phyloP scores from a whole-genome alignment of 1,284 basidiomycete genomes.

The Agaricales sp. region DNA sequence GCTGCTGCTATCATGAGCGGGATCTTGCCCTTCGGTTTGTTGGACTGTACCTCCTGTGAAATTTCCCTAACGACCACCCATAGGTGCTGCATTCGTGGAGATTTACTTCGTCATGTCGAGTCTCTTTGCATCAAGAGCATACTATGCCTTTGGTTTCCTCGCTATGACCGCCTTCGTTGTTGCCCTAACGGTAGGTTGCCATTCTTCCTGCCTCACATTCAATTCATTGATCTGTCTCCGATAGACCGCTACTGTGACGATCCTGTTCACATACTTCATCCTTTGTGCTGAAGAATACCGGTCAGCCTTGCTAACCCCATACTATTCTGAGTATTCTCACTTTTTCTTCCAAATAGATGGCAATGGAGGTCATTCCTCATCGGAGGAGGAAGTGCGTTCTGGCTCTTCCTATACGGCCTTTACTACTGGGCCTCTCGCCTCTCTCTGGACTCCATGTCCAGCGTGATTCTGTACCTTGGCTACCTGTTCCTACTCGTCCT shows the following conservation, averaged over 20 bases:
- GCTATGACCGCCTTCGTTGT: conserved; percentile 84
- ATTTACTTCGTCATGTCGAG: conserved; percentile 91
- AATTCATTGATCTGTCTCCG: neutral
- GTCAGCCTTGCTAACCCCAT: conserved; percentile 25
- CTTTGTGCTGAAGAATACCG: conserved; percentile 95
- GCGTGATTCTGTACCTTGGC: conserved; percentile 83
- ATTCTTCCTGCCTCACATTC: neutral
- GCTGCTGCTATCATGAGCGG: conserved; percentile 78
- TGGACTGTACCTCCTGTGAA: neutral
- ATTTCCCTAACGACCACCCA: conserved; percentile 7
- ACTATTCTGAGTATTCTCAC: conserved; percentile 3
- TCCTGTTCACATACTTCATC: conserved; percentile 87
- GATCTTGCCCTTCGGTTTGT: conserved; percentile 81
- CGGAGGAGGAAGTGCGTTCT: conserved; percentile 91
- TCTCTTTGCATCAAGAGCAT: conserved; percentile 88
- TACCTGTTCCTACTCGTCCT: conserved; percentile 81
- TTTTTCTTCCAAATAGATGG: conserved; percentile 55
- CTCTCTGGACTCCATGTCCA: conserved; percentile 76
- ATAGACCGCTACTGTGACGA: conserved; percentile 78
- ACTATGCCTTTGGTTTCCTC: conserved; percentile 95
- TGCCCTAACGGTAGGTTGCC: conserved; percentile 42
- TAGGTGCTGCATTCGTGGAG: conserved; percentile 91
- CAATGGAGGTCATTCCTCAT: conserved; percentile 94
- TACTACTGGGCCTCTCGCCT: conserved; percentile 88
- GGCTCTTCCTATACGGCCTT: conserved; percentile 79